Conservation (phyloP, 2,329 filamentous ascomycete genomes). For the Talaromyces marneffei region DNA sequence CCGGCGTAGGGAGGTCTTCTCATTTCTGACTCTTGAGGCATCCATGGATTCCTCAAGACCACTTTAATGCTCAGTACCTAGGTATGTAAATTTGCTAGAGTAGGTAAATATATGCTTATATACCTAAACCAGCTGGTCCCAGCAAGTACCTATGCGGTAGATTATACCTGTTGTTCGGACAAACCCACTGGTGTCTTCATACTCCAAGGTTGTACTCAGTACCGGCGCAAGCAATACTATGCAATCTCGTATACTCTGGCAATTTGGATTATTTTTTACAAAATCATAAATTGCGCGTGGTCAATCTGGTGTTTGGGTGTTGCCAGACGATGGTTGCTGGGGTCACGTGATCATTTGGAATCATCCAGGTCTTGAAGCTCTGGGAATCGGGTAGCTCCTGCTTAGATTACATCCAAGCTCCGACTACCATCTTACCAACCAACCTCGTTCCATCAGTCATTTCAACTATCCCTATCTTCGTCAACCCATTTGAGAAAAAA, state of each 20-base stretch:
- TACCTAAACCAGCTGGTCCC: too few relatives aligned
- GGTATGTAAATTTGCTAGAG: too few relatives aligned
- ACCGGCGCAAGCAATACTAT: not conserved
- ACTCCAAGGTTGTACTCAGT: not conserved
- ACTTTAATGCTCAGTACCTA: not conserved
- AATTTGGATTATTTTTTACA: too few relatives aligned
- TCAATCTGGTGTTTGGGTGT: not conserved
- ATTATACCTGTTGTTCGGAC: not conserved
- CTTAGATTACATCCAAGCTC: constrained; percentile 1
- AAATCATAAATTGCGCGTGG: too few relatives aligned
- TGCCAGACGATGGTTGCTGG: not conserved
- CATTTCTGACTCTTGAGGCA: not conserved
- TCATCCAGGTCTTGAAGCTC: not conserved
- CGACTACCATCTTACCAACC: not conserved
- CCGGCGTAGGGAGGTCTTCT: not conserved
- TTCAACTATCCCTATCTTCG: not conserved
- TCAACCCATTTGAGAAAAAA: not conserved
- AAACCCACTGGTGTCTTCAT: not conserved
- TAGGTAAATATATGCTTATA: not conserved
- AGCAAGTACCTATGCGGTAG: too few relatives aligned
- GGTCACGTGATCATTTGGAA: not conserved
- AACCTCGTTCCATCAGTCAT: not conserved
- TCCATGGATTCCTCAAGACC: not conserved
- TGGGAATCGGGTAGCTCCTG: not conserved
- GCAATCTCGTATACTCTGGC: too few relatives aligned